These are phyloP conservation scores for Camellia sinensis DNA, from an alignment of 148 eudicot genomes.

Conservation along the genomic window DNA sequence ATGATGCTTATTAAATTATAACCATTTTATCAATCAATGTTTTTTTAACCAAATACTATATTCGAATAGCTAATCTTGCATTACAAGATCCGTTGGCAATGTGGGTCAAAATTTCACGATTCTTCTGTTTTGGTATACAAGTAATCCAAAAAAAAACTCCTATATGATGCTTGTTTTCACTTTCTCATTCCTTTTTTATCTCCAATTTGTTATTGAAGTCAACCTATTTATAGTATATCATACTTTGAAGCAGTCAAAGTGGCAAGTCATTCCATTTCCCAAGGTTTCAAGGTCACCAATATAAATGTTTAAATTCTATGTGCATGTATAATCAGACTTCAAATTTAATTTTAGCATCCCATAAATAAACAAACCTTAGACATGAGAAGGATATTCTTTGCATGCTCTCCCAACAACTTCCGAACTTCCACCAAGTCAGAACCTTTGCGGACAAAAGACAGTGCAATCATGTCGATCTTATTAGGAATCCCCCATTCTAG, in stretches of 20 bases:
- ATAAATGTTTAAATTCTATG: background rate
- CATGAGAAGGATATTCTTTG: slow-evolving; percentile 50
- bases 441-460: slow-evolving; percentile 58
- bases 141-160: background rate
- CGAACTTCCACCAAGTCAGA: slow-evolving; percentile 53
- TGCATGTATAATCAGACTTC: background rate
- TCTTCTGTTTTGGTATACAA: background rate
- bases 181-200: background rate
- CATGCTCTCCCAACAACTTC: slow-evolving; percentile 42
- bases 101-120: background rate
- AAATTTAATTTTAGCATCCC: background rate
- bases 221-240: background rate
- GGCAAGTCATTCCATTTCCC: background rate
- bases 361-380: slow-evolving; percentile 37
- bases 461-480: slow-evolving; percentile 52
- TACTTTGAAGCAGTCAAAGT: background rate
- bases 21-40: too few relatives aligned
- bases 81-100: background rate
- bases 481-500: slow-evolving; percentile 54
- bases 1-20: too few relatives aligned
- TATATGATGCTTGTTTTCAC: background rate
- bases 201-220: background rate
- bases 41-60: background rate
- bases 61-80: background rate
- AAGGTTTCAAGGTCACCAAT: background rate